Evolutionary conservation across 352 stramenopile genomes (phyloP), one percentile per base, ranked within the genome.

Genomic region (Pythium sp.): DNA sequence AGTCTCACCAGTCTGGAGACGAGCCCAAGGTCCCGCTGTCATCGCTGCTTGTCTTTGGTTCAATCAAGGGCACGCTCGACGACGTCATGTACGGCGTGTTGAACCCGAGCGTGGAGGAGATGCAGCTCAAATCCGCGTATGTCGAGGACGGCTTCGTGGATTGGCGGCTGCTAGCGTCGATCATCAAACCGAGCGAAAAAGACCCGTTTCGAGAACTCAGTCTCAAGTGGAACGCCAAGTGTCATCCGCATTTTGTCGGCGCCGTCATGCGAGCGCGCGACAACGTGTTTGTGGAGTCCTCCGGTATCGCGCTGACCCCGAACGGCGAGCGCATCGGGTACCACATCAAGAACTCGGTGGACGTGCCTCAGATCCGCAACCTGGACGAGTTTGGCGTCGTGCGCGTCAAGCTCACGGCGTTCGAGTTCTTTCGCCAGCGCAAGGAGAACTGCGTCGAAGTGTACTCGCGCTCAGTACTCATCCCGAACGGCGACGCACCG

Each of bases 151-250:
- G 82, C 26, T 80, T 86, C 26, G 72, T 77, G 32, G 82, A 86
- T 67, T 76, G 69, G 38, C 72, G 72, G 0, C 78, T 90, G 62
- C 58, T 90, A 22, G 70, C 70, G 0, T 70, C 65, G 1, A 70
- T 90, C 15, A 65, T 72, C 7, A 53, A 75, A 11, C 78, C 81
- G 32, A 72, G 71, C 5, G 63, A 71, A 22, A 69, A 68, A 4
- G 71, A 89, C 36, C 83, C 83, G 58, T 89, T 80, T 55, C 73
- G 76, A 6, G 73, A 71, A 30, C 58, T 87, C 9, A 64, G 70
- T 1, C 58, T 91, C 41, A 84, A 84, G 36, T 90, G 82, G 82
- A 74, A 66, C 53, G 75, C 87, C 54, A 90, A 90, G 61, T 69
- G 58, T 59, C 26, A 80, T 67, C 51, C 78, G 46, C 24, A 71